Percentiles rank a stretch among this genome's conserved stretches.
phyloP scores from a whole-genome alignment of 345 rosid species.

The Hibiscus tridactylites region DNA sequence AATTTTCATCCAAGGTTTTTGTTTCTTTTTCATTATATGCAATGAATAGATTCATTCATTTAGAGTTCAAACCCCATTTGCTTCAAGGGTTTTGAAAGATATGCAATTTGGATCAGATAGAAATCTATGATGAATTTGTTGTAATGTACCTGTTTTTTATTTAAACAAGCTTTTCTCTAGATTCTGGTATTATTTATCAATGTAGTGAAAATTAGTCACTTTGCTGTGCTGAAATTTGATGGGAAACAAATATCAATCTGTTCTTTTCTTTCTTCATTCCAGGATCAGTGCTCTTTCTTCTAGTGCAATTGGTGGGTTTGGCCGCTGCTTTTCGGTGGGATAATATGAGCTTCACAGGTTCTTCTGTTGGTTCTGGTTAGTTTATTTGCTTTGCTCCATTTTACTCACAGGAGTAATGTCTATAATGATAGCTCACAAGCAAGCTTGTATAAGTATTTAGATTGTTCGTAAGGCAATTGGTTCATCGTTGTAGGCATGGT shows the following conservation, averaged over 20 bases:
- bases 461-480: not conserved
- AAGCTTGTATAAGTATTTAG: not conserved
- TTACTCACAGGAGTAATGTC: not conserved
- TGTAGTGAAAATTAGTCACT: not conserved
- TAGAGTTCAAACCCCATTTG: not conserved
- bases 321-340: conserved; percentile 12
- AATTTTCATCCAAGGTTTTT: not conserved
- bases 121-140: not conserved
- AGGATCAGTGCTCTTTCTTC: conserved; percentile 17
- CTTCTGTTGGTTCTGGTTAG: conserved; percentile 66
- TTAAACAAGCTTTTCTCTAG: not conserved
- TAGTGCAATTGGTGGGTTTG: conserved; percentile 3
- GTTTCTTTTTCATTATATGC: not conserved
- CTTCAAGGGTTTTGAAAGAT: not conserved
- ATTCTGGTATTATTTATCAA: not conserved
- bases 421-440: not conserved
- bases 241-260: conserved; percentile 6
- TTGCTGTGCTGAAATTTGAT: not conserved
- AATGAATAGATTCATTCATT: not conserved
- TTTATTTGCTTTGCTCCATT: conserved; percentile 15
- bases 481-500: not conserved
- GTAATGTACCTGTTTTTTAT: not conserved
- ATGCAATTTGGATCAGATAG: not conserved
- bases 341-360: conserved; percentile 64
- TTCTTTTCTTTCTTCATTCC: conserved; percentile 13